Percentiles rank a stretch among this genome's conserved stretches.
phyloP scores from a whole-genome alignment of 2,329 filamentous ascomycete genomes.

The Simplicillium aogashimaense region DNA sequence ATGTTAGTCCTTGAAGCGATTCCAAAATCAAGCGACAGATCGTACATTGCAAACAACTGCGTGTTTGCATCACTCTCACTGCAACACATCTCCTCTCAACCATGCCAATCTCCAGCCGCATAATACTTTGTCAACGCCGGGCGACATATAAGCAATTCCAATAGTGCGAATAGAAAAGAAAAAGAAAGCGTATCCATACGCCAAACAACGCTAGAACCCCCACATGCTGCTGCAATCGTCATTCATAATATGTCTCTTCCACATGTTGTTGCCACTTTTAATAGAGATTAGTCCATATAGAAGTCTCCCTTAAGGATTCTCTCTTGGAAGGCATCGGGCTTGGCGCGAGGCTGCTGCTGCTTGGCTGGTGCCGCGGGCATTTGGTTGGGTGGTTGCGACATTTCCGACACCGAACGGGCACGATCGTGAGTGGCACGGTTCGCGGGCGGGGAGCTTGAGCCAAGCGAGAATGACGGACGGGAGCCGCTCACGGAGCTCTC shows the following conservation, averaged over 20 bases:
- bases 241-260: background rate
- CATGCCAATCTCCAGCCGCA: no score
- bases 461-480: slow-evolving; percentile 50
- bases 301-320: slow-evolving; percentile 96
- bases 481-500: slow-evolving; percentile 62
- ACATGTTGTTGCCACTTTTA: background rate
- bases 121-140: no score
- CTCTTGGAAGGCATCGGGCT: slow-evolving; percentile 93
- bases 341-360: slow-evolving; percentile 43
- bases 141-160: no score
- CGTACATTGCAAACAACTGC: no score
- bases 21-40: no score
- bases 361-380: slow-evolving; percentile 23
- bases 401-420: slow-evolving; percentile 59
- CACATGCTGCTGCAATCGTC: no score
- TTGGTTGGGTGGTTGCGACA: slow-evolving; percentile 46
- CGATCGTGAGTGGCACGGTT: slow-evolving; percentile 45
- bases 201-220: no score
- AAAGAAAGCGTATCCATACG: no score
- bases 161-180: no score
- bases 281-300: slow-evolving; percentile 73
- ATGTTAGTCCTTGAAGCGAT: no score
- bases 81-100: no score
- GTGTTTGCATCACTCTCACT: no score
- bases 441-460: slow-evolving; percentile 27